Evolutionary conservation across 1,139 yeast species (phyloP), one percentile per base, ranked within the genome.

Genomic region (Candida sp.): DNA sequence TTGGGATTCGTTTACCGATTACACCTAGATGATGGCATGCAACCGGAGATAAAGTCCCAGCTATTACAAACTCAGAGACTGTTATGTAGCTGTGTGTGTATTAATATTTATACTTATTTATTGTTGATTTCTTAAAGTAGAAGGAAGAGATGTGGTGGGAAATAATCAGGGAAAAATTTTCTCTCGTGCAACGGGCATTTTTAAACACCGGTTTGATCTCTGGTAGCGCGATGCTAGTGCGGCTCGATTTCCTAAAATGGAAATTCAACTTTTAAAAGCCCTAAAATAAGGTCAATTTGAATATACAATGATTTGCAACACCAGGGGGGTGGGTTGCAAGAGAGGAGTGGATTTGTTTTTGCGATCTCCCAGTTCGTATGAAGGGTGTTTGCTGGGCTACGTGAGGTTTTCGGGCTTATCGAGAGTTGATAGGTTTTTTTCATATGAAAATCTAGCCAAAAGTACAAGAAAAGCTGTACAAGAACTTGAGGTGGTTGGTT

Each of bases 1-100:
- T 48, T 64, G 80, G 80, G 79, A 63, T 67, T 75, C 80, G 80
- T 76, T 76, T 76, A 75, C 78, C 80, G 69, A 69, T 56, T 67
- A 71, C 74, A 73, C 62, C 80, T 71, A 51, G 49, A 44, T 27
- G 50, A 46, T 60, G 80, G 66, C 78, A 68, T 70, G 75, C 64
- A 69, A 62, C 67, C 70, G 78, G 78, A 60, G 80, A 75, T 75
- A 75, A 37, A 65, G 60, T 66, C 78, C 80, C 78, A 62, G 42
- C 27, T 7, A 35, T 11, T 26, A 25, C 22, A 34, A 22, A 34
- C 23, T 7, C 11, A 34, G 17, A 25, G 23, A n/a, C 4, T 2
- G 35, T 32, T 32, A 9, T 6, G 8, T 32, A 7, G 11, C 7
- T 11, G 12, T 6, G 22, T 37, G 41, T 37, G 25, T 37, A 25